These are phyloP conservation scores for Conringia planisiliqua DNA, from an alignment of 345 rosid genomes.

Conservation along the genomic window DNA sequence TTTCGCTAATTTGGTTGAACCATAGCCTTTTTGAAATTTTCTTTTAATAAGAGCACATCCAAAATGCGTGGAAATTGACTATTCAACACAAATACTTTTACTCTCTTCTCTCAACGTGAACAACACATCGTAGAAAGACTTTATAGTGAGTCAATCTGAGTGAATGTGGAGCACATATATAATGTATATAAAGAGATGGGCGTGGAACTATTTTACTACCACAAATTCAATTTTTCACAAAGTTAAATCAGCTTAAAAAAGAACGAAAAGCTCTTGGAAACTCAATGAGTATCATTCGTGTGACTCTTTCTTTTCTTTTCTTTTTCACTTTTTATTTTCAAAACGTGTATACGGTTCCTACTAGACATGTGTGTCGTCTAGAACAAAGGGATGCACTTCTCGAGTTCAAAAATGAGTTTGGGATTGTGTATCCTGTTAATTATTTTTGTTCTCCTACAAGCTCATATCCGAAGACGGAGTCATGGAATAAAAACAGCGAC, in stretches of 20 bases:
- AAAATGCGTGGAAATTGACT: too few species aligned
- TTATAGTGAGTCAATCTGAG: background rate
- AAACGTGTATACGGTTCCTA: background rate
- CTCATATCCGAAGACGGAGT: background rate
- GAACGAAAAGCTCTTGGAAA: background rate
- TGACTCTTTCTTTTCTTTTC: background rate
- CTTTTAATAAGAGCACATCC: too few species aligned
- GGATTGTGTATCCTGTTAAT: too few species aligned
- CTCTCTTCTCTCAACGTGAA: background rate
- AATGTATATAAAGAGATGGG: background rate
- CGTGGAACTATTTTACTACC: background rate
- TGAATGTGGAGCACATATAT: background rate
- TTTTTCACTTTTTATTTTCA: background rate
- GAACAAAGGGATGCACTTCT: background rate
- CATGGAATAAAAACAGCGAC: background rate
- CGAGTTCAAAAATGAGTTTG: too few species aligned
- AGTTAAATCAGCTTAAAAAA: background rate
- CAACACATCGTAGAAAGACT: background rate
- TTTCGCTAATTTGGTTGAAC: too few species aligned
- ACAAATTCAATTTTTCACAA: background rate
- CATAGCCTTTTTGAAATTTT: too few species aligned
- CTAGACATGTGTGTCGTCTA: background rate
- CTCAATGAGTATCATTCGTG: background rate
- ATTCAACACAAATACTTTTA: background rate
- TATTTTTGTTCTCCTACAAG: too few species aligned